Percentiles rank a stretch among this genome's conserved stretches.
phyloP scores from a whole-genome alignment of 176 grass and related monocot genomes.

The Eleusine indica region DNA sequence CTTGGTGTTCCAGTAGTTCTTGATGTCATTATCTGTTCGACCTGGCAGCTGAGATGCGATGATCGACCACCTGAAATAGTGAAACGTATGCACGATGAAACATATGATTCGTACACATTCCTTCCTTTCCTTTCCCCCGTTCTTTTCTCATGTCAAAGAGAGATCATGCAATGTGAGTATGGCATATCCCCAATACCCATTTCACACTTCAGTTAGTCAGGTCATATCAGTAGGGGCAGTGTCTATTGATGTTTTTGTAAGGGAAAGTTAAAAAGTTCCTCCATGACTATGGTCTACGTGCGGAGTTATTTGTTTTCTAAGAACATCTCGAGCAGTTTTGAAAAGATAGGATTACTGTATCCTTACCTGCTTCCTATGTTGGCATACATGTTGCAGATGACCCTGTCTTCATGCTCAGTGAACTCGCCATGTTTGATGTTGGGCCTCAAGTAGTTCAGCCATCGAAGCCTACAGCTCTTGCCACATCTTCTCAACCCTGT shows the following conservation, averaged over 20 bases:
- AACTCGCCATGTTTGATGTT: conserved; percentile 96
- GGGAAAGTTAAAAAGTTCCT: too few relatives aligned
- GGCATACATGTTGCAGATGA: conserved; percentile 79
- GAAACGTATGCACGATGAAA: background rate
- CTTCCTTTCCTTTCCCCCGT: background rate
- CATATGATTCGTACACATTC: background rate
- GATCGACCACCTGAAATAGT: conserved; percentile 76
- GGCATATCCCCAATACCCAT: background rate
- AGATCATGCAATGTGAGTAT: background rate
- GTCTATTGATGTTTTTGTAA: too few relatives aligned
- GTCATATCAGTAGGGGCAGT: background rate
- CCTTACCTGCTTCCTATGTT: conserved; percentile 94
- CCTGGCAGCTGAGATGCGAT: conserved; percentile 86
- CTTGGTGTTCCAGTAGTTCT: conserved; percentile 97
- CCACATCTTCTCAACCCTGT: conserved; percentile 90
- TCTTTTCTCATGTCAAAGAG: background rate
- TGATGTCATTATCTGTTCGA: conserved; percentile 93
- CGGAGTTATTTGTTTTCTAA: too few relatives aligned
- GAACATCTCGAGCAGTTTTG: background rate
- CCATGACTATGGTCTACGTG: too few relatives aligned
- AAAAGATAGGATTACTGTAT: background rate
- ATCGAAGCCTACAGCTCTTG: conserved; percentile 96
- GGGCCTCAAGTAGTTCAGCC: conserved; percentile 95
- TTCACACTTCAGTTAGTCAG: background rate
- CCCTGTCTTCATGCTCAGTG: conserved; percentile 78